Evolutionary conservation across 257 asterid species (phyloP), one percentile per base, ranked within the genome.

Genomic region (Thymus mandschuricus): DNA sequence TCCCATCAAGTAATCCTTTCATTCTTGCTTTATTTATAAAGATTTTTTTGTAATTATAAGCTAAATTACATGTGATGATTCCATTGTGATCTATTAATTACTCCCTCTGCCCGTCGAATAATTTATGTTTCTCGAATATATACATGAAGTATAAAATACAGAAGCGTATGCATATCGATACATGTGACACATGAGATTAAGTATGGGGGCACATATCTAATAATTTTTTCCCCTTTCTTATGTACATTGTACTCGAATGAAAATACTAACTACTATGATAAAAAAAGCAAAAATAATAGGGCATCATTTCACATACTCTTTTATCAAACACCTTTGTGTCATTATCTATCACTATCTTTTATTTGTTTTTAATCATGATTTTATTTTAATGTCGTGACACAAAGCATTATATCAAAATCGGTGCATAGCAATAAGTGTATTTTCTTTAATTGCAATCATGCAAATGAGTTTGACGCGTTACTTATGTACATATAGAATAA

Each of bases 261-360:
- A 8, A 41, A 27, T 52, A 52, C 7, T 1, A 38, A 21, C 21
- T 21, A 21, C 21, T 21, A 21, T 21, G 21, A 21, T 4, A 49
- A 71, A 51, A 5, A 34, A 30, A 45, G 43, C 70, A 68, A 75
- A 68, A 49, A 65, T 10, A 41, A 33, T 43, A 21, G 21, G 60
- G 11, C 75, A 78, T 83, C 74, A 77, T 83, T 67, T 69, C 66
- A 62, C 49, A 31, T 50, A 31, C 76, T 31, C 66, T 60, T 21
- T 28, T 71, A 65, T 82, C 73, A 69, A 74, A 59, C 66, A 78
- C 46, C 79, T 79, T 86, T 77, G 66, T 74, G 88, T 84, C 85
- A 33, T 83, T 69, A 72, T 86, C 86, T 57, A n/a, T 82, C 86
- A 68, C 77, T 15, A 56, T 84, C 79, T 35, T 21, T 43, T 38